Base-by-base conservation (phyloP, 2,329 filamentous ascomycete genomes). In the Colletotrichum viniferum region DNA sequence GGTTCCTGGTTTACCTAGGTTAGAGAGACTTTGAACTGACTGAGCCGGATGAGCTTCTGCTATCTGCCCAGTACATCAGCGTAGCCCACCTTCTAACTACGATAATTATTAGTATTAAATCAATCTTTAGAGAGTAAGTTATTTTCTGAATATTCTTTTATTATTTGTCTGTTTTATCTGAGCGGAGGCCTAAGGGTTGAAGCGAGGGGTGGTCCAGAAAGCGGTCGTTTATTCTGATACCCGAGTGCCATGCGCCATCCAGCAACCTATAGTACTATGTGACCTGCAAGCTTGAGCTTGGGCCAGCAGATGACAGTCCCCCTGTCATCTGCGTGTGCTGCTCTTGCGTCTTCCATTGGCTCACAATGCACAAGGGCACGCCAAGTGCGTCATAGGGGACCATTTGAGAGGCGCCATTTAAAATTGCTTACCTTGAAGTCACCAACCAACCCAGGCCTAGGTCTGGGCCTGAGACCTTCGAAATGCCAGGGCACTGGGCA, bases 381-480 rank as follows among this genome's bases (percentile, higher is more conserved):
- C 9, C 24, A 10, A 21, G 28, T 73, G 43, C 71, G 71, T 73
- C 71, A 73, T 73, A 73, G 34, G 71, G 66, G 71, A 70, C 66
- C 71, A 48, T 38, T 28, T 36, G 13, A 55, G 24, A 68, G n/a
- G 24, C 48, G 52, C 32, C 26, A 34, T 56, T 18, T 38, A 26
- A 16, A 48, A 30, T 60, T 55, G 36, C 52, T 43, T 18, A 12
- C 36, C 16, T 38, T 38, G 36, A 38, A 38, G 36, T 38, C 36
- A 38, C 36, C 36, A 38, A 18, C 60, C 60, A 52, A 60, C 24
- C 32, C 32, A 34, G 18, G 38, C 18, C 28, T 48, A 18, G 9
- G 13, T 24, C 14, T 16, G 28, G 30, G 43, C 24, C 28, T 66
- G 21, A 56, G 52, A 26, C 52, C 38, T 43, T 18, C 18, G 38